Evolutionary conservation across 1,284 basidiomycete species (phyloP), one percentile per base, ranked within the genome.

Genomic region (Exobasidium rhododendri): DNA sequence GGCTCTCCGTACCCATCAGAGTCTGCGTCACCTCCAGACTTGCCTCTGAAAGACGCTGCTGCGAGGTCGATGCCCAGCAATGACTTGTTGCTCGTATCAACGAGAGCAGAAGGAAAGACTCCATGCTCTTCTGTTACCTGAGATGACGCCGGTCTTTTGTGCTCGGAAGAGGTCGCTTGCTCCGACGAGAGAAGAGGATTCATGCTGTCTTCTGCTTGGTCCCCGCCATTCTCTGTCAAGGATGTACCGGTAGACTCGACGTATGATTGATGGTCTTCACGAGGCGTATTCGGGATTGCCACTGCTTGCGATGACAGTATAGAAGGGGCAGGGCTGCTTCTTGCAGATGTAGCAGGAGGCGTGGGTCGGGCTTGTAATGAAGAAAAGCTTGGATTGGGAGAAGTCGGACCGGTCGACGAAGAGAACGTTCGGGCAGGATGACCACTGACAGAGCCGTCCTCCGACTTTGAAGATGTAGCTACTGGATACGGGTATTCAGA

Each of bases 291-390:
- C 17, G 35, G 35, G 35, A 40, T 40, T 10, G 35, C 17, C 35
- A 40, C 17, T 40, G 35, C 35, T 40, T 40, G 35, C 7, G 35
- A 40, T 22, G 32, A 53, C 35, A 7, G 28, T 20, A 50, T 46
- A 5, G 31, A 50, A 50, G 50, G 31, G 10, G 58, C 22, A 26
- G 58, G 30, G 1, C 66, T 69, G 1, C 63, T 65, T 10, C 61
- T 58, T 7, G 65, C 69, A 1, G 71, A 73, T 0, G 71, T 73
- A 7, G 67, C 66, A 13, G 73, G 73, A 10, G 73, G 73, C 6
- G 73, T 75, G 0, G 73, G 73, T 14, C 71, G 59, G 1, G 71
- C 73, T 59, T 62, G 64, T 11, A 75, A 69, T 5, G 73, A 75
- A 49, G 67, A 69, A 61, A 75, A 74, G 1, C 68, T 71, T 0